Conservation (phyloP, 192 early-diverging fungal genomes). For the Backusella westeae region DNA sequence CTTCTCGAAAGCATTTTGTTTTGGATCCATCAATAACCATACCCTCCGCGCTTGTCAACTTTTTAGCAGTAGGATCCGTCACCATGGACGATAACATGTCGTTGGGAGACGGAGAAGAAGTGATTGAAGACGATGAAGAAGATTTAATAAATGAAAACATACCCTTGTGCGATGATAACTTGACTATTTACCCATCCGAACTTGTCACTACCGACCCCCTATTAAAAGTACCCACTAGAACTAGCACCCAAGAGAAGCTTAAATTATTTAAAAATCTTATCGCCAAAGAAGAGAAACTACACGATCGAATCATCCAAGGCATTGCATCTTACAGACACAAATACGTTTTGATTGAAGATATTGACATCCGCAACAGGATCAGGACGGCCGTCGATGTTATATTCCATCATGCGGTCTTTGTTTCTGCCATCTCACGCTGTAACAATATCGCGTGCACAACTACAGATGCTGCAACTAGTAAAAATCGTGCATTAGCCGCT, state of each 20-base stretch:
- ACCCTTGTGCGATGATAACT: not conserved
- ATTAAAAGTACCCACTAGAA: not conserved
- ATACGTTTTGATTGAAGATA: slow-evolving; percentile 39
- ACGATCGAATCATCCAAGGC: slow-evolving; percentile 32
- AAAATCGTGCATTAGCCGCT: slow-evolving; percentile 24
- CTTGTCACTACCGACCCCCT: not conserved
- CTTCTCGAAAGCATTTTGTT: not conserved
- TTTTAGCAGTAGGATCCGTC: not conserved
- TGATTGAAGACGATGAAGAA: not conserved
- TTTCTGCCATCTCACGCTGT: slow-evolving; percentile 17
- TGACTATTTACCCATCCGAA: slow-evolving; percentile 8
- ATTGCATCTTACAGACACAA: slow-evolving; percentile 38
- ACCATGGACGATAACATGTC: not conserved
- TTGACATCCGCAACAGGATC: slow-evolving; percentile 37
- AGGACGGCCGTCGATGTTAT: slow-evolving; percentile 33
- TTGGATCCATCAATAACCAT: not conserved
- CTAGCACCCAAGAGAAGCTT: not conserved
- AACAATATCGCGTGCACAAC: not conserved
- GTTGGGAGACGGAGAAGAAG: not conserved
- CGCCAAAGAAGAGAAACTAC: slow-evolving; percentile 22
- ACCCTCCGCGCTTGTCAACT: not conserved
- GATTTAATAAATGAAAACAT: not conserved
- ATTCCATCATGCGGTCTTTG: slow-evolving; percentile 40
- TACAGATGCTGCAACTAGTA: slow-evolving; percentile 16
- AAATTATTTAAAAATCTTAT: slow-evolving; percentile 21